These are phyloP conservation scores for Ustilago vetiveriae DNA, from an alignment of 1,284 basidiomycete species.

Conservation along the genomic window DNA sequence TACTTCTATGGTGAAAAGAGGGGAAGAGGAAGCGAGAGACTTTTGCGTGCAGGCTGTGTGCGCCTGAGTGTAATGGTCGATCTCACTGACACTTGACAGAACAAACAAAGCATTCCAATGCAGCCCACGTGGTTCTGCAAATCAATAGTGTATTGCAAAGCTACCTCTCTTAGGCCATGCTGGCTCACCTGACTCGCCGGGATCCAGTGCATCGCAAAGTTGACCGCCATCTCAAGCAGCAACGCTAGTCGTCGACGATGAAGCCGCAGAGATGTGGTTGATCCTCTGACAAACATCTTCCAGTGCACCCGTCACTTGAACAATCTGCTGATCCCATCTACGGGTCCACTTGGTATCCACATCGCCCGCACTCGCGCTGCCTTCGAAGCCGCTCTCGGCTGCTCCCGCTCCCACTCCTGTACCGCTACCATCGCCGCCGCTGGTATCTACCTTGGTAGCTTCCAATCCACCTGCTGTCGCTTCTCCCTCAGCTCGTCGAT, in stretches of 20 bases:
- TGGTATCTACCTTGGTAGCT: slow-evolving; percentile 20
- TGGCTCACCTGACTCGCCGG: too few species aligned
- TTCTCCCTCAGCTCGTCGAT: slow-evolving; percentile 32
- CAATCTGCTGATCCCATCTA: slow-evolving; percentile 54
- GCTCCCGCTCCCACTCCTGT: slow-evolving; percentile 10
- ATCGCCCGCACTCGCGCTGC: slow-evolving; percentile 17
- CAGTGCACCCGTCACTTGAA: slow-evolving; percentile 35
- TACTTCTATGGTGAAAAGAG: too few species aligned
- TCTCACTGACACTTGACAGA: too few species aligned
- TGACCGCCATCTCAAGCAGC: slow-evolving; percentile 1
- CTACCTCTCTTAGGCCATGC: too few species aligned
- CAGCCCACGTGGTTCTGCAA: too few species aligned
- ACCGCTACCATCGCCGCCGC: slow-evolving; percentile 9
- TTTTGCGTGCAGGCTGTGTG: too few species aligned
- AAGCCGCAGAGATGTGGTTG: slow-evolving; percentile 22
- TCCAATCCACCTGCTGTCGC: slow-evolving; percentile 45
- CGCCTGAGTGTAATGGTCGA: too few species aligned
- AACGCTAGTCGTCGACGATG: background rate
- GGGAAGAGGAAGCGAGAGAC: too few species aligned
- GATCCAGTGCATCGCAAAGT: too few species aligned
- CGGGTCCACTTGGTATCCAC: slow-evolving; percentile 39
- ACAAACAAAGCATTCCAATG: too few species aligned
- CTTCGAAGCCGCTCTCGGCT: slow-evolving; percentile 8
- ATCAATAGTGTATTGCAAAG: too few species aligned
- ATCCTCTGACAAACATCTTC: slow-evolving; percentile 51